Percentiles rank a stretch among this genome's conserved stretches.
Conservation (phyloP, 441 rosid genomes). For the Corymbia calophylla region DNA sequence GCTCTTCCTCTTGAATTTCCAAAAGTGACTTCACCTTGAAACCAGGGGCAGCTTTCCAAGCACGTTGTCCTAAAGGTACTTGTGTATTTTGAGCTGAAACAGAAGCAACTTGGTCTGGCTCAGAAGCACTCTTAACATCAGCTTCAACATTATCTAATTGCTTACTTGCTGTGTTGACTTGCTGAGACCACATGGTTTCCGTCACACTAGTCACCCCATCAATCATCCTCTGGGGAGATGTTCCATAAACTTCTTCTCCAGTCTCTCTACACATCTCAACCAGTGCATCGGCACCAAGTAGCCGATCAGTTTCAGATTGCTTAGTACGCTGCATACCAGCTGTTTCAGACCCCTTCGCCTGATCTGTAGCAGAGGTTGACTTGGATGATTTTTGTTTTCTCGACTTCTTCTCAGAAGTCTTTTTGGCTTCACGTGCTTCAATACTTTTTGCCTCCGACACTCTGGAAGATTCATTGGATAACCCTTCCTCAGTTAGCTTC, state of each 20-base stretch:
- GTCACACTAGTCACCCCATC: conserved; percentile 17
- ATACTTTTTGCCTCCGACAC: conserved; percentile 28
- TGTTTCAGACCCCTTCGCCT: conserved; percentile 44
- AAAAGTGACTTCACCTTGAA: conserved; percentile 88
- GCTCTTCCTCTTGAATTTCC: conserved; percentile 97
- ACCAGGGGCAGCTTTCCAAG: conserved; percentile 99
- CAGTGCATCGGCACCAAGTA: conserved; percentile 20
- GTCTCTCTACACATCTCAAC: conserved; percentile 8
- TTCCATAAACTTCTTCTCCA: conserved; percentile 13
- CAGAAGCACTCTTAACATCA: conserved; percentile 27
- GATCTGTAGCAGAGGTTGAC: conserved; percentile 42
- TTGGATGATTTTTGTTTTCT: conserved; percentile 72
- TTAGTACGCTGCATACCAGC: conserved; percentile 31
- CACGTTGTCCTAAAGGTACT: conserved; percentile 43
- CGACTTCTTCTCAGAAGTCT: conserved; percentile 76
- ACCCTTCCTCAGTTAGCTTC: conserved; percentile 26
- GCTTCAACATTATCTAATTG: conserved; percentile 16
- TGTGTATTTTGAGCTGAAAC: conserved; percentile 24
- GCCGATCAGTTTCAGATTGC: conserved; percentile 36
- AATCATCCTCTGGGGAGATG: conserved; percentile 13
- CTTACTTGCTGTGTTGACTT: conserved; percentile 15
- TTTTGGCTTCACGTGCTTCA: conserved; percentile 55
- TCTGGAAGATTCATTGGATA: conserved; percentile 19
- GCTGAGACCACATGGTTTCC: conserved; percentile 25
- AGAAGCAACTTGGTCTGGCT: conserved; percentile 8